phyloP scores from a whole-genome alignment of 352 stramenopile genomes.

The Phytophthora sansomeana region DNA sequence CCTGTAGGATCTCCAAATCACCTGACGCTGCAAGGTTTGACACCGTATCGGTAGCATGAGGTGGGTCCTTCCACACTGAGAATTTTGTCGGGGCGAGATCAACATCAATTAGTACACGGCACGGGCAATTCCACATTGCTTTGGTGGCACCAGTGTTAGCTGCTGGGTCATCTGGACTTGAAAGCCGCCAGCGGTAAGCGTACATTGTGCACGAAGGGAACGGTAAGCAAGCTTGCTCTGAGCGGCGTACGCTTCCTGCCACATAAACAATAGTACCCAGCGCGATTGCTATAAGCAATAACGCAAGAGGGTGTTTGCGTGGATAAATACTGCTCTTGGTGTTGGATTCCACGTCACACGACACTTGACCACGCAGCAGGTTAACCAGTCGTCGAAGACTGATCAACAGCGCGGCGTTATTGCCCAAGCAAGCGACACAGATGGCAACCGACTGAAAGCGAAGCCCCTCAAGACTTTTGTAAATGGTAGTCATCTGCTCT shows the following conservation, averaged over 20 bases:
- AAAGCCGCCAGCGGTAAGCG: slow-evolving; percentile 28
- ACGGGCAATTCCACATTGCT: slow-evolving; percentile 38
- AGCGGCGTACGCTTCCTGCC: slow-evolving; percentile 16
- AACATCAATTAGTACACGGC: slow-evolving; percentile 38
- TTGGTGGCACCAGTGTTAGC: background rate
- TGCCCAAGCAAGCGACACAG: slow-evolving; percentile 43
- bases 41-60: slow-evolving; percentile 26
- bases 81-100: slow-evolving; percentile 25
- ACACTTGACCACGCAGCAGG: slow-evolving; percentile 10
- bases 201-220: slow-evolving; percentile 32
- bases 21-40: slow-evolving; percentile 37
- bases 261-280: slow-evolving; percentile 22
- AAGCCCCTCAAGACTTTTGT: slow-evolving; percentile 39
- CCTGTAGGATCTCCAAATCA: slow-evolving; percentile 39
- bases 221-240: slow-evolving; percentile 16
- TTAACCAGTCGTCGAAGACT: slow-evolving; percentile 29
- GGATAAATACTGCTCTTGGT: slow-evolving; percentile 22
- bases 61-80: slow-evolving; percentile 30
- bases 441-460: slow-evolving; percentile 33
- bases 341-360: background rate
- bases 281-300: slow-evolving; percentile 19
- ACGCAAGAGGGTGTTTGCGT: slow-evolving; percentile 27
- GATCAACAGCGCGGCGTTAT: slow-evolving; percentile 35
- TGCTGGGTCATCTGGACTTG: slow-evolving; percentile 5
- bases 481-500: slow-evolving; percentile 21